Evolutionary conservation across 352 stramenopile genomes (phyloP), one percentile per base, ranked within the genome.

Genomic region (Aphanomyces stellatus): DNA sequence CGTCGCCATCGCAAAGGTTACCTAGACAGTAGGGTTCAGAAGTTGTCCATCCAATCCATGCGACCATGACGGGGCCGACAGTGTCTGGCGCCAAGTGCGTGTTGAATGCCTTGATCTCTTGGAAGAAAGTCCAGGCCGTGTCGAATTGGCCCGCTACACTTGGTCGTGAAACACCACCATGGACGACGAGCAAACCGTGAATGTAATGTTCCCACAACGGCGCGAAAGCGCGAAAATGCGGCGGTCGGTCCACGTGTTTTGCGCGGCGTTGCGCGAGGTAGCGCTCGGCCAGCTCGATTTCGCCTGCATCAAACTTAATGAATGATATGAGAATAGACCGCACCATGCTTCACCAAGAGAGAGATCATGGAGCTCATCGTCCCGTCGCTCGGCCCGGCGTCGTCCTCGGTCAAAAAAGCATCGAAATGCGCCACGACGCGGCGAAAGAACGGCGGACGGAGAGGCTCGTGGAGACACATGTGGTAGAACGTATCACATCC

Each of bases 131-230:
- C 55, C 55, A 64, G 2, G 55, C 55, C 22, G 15, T n/a, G 10
- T 51, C 40, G 2, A 64, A 28, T 1, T 49, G 33, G 27, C 37
- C 25, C 13, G 37, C 55, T 64, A 51, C 22, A 35, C 13, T 8
- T 34, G 28, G 24, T 27, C 8, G 27, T 59, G 8, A 31, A 8
- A 5, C 11, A 59, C 7, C 10, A 59, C 8, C 24, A 8, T 41
- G 8, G 8, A 4, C 1, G 11, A 31, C 7, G 24, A 33, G 7
- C 4, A 31, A 2, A 64, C 55, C 40, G 3, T 49, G 19, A 31
- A 64, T 64, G 55, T 64, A 64, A n/a, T 64, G 55, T 30, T 64
- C 55, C 0, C 49, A n/a, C 3, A 64, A 31, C 2, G 55, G 55
- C 22, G 55, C 55, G 37, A 51, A 46, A 4, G 37, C 35, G 7